Evolutionary conservation across 75 land plant species (phyloP), one percentile per base, ranked within the genome.

Genomic region (Pseudotsuga menziesii): DNA sequence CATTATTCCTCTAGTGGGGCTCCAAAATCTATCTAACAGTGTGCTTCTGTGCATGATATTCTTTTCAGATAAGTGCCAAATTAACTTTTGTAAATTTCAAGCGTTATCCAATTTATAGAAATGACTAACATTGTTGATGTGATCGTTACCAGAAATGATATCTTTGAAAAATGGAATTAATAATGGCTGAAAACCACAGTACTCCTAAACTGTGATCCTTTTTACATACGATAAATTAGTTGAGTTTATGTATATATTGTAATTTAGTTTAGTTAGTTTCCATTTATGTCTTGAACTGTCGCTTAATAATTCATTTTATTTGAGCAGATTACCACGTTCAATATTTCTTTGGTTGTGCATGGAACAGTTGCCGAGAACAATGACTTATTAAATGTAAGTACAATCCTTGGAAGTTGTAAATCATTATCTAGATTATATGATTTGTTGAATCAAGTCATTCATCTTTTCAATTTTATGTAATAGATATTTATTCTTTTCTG

Each of bases 311-410:
- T 39, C 1, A n/a, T 69, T 69, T 23, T 69, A 41, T 73, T 78
- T 70, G 61, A 48, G 35, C 87, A 85, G 86, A 83, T 85, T 56
- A 85, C 87, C 3, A 85, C 87, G 0, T 85, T 85, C 82, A 83
- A 85, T 78, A 85, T 85, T n/a, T 85, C 86, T 11, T 74, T 83
- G 75, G 87, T 85, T 44, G 87, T 85, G 56, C 87, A 85, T 80
- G 87, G 87, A 76, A 85, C 86, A 27, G 77, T 81, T 71, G 86
- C 86, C 14, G 87, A 85, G 74, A 77, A 58, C 66, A 71, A 71
- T 75, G 78, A 83, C 16, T 56, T 78, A 72, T 41, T 77, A 52
- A 75, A 78, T 58, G 87, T 85, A 85, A 75, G 85, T 69, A 27
- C 4, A 36, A 62, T 36, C 56, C 56, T 25, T 5, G 11, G 2